These are phyloP conservation scores for Edhazardia aedis DNA, from an alignment of 371 early-diverging fungal species.

Conservation along the genomic window DNA sequence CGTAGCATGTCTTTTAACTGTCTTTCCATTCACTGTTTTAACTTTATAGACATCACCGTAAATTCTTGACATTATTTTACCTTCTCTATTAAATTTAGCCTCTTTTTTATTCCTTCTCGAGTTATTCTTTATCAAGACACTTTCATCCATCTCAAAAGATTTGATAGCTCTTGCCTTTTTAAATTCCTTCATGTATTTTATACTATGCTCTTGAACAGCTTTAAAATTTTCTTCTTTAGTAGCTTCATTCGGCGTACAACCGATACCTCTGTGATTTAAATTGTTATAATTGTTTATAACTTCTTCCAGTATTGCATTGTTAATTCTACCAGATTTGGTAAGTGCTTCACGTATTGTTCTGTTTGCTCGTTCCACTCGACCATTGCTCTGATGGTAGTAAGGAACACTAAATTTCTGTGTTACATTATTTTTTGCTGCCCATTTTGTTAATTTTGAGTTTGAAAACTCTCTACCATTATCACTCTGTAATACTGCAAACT, in stretches of 20 bases:
- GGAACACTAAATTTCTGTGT: not conserved
- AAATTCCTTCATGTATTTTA: too few relatives aligned
- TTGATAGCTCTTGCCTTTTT: too few relatives aligned
- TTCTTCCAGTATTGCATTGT: not conserved
- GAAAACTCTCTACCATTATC: not conserved
- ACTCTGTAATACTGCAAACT: not conserved
- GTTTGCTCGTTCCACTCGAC: not conserved
- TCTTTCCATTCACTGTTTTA: too few relatives aligned
- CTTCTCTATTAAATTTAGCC: too few relatives aligned
- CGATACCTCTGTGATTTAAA: slow-evolving; percentile 1
- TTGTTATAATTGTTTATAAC: slow-evolving; percentile 1
- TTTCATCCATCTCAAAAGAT: too few relatives aligned
- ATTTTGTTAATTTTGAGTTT: not conserved
- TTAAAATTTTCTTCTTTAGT: too few relatives aligned
- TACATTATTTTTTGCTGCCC: not conserved
- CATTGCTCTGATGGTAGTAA: slow-evolving; percentile 4
- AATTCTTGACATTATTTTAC: too few relatives aligned
- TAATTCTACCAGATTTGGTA: not conserved
- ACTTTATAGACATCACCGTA: too few relatives aligned
- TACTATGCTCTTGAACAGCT: too few relatives aligned
- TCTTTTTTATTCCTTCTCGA: too few relatives aligned
- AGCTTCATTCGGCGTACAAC: slow-evolving; percentile 1
- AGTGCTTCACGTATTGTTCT: not conserved
- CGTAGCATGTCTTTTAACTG: too few relatives aligned
- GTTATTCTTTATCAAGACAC: too few relatives aligned